A percentile compares a stretch with the other conserved stretches of the same genome.
phyloP scores from a whole-genome alignment of 768 basidiomycete genomes.

The Daedaleopsis nitida region DNA sequence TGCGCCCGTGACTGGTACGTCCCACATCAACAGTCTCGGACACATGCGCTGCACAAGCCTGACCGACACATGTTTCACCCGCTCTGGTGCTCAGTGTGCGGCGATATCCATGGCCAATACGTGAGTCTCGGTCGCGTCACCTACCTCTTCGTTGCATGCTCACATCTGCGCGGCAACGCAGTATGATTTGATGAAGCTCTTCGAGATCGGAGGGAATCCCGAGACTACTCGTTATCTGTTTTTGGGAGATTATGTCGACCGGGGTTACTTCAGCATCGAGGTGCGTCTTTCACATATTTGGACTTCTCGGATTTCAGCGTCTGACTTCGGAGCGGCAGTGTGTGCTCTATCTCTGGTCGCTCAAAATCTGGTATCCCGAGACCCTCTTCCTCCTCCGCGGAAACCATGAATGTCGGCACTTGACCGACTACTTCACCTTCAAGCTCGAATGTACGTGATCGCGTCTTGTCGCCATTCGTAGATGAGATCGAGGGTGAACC shows the following conservation, averaged over 20 bases:
- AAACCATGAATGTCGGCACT: constrained; percentile 97
- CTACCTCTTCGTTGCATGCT: background rate
- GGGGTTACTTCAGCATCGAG: constrained; percentile 78
- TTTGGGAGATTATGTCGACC: constrained; percentile 75
- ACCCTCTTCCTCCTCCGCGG: constrained; percentile 96
- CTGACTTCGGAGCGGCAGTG: constrained; percentile 54
- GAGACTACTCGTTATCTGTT: constrained; percentile 75
- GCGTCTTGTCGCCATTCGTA: no score
- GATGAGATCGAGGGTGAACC: no score
- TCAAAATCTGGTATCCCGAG: constrained; percentile 99
- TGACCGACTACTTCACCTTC: constrained; percentile 99
- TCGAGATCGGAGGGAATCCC: constrained; percentile 76
- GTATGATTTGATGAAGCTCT: constrained; percentile 81
- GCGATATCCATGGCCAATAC: constrained; percentile 99
- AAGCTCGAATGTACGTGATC: constrained; percentile 98
- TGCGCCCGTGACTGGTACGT: constrained; percentile 93
- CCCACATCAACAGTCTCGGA: constrained; percentile 13
- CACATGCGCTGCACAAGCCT: constrained; percentile 10
- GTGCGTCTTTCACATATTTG: constrained; percentile 33
- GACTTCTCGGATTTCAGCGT: background rate
- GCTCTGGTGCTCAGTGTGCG: constrained; percentile 51
- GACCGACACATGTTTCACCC: constrained; percentile 1
- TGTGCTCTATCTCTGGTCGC: constrained; percentile 94
- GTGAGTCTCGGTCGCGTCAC: constrained; percentile 49
- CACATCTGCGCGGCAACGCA: constrained; percentile 28